These are phyloP conservation scores for Scedosporium dehoogii DNA, from an alignment of 2,329 filamentous ascomycete genomes.

Conservation along the genomic window DNA sequence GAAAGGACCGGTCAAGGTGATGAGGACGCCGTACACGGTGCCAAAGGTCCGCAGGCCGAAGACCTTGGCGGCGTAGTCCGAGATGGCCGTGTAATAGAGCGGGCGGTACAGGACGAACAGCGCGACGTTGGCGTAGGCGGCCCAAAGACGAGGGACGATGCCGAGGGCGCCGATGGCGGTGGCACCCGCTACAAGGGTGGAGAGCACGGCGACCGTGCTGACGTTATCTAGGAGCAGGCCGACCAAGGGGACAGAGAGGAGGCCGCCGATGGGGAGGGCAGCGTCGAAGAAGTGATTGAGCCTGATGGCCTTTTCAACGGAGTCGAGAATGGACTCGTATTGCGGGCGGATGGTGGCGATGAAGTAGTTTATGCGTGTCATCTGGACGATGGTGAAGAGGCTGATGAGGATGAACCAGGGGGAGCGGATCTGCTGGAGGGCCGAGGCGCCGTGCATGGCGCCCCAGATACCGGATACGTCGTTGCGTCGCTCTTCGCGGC, in stretches of 20 bases:
- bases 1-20: constrained; percentile 72
- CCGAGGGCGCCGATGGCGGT: constrained; percentile 70
- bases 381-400: constrained; percentile 67
- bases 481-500: constrained; percentile 60
- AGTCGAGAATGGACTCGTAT: constrained; percentile 65
- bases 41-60: constrained; percentile 89
- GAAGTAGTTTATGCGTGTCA: constrained; percentile 85
- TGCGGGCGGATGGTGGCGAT: constrained; percentile 78
- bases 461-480: constrained; percentile 75
- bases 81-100: constrained; percentile 85
- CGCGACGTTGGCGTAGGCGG: constrained; percentile 64
- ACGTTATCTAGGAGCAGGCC: constrained; percentile 69
- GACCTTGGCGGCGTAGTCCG: constrained; percentile 82
- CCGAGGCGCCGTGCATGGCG: constrained; percentile 64
- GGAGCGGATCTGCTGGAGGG: constrained; percentile 62
- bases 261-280: constrained; percentile 68
- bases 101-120: constrained; percentile 81
- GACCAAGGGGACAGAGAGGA: constrained; percentile 80
- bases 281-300: constrained; percentile 80
- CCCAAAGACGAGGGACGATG: constrained; percentile 57
- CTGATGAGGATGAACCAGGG: constrained; percentile 82
- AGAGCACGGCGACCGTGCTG: constrained; percentile 61
- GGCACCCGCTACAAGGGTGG: constrained; percentile 58
- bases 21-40: constrained; percentile 86
- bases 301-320: constrained; percentile 47